phyloP scores from a whole-genome alignment of 306 rosid genomes.

The Hippophae tibetana region DNA sequence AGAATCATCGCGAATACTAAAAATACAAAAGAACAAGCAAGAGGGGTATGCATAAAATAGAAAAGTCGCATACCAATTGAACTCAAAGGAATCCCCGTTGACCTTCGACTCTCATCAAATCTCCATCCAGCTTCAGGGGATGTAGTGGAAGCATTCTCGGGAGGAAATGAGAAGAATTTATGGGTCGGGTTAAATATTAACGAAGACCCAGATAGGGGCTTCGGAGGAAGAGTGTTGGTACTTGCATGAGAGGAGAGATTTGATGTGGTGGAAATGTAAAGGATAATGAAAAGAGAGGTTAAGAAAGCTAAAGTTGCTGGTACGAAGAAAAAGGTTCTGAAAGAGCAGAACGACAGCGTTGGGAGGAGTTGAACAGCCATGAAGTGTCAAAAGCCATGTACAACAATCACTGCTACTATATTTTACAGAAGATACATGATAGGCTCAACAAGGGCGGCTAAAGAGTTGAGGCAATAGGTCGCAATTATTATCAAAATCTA shows the following conservation, averaged over 20 bases:
- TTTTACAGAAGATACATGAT: no score
- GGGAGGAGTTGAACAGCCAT: slow-evolving; percentile 16
- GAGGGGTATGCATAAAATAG: background rate
- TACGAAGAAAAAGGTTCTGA: slow-evolving; percentile 30
- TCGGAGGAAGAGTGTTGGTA: slow-evolving; percentile 10
- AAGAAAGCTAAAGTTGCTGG: slow-evolving; percentile 47
- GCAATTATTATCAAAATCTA: no score
- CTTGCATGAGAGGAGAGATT: slow-evolving; percentile 24
- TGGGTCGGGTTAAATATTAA: background rate
- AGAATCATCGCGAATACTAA: background rate
- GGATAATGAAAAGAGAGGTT: slow-evolving; percentile 35
- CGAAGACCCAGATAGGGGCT: slow-evolving; percentile 1
- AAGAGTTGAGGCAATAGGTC: no score
- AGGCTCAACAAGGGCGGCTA: no score
- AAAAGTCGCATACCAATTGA: slow-evolving; percentile 27
- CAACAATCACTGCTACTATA: no score
- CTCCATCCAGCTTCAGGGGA: slow-evolving; percentile 4
- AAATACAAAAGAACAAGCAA: background rate
- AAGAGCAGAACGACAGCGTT: slow-evolving; percentile 18
- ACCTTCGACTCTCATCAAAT: slow-evolving; percentile 27
- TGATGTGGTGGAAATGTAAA: slow-evolving; percentile 44
- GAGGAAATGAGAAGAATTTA: background rate
- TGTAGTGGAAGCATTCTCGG: slow-evolving; percentile 12
- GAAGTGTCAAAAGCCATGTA: slow-evolving; percentile 28
- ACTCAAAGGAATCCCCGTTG: slow-evolving; percentile 9